These are phyloP conservation scores for Collybiopsis confluens DNA, from an alignment of 768 basidiomycete genomes.

Conservation along the genomic window DNA sequence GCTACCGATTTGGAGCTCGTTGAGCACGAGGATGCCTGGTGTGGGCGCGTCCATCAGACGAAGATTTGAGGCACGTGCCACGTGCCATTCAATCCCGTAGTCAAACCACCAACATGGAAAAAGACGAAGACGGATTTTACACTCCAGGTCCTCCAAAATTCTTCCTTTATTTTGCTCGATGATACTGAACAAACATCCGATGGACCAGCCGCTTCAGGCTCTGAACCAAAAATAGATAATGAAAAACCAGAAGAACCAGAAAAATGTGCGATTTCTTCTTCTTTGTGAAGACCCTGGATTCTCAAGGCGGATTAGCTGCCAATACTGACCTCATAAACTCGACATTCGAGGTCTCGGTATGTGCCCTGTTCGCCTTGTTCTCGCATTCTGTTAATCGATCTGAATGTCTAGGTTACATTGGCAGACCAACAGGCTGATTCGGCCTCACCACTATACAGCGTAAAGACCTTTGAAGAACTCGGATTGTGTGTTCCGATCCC, in stretches of 20 bases:
- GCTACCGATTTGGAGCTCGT: background rate
- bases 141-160: slow-evolving; percentile 42
- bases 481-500: slow-evolving; percentile 64
- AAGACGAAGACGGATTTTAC: slow-evolving; percentile 80
- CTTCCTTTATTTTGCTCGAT: background rate
- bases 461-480: slow-evolving; percentile 92
- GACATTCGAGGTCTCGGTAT: slow-evolving; percentile 79
- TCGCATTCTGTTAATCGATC: slow-evolving; percentile 7
- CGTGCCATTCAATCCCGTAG: background rate
- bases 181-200: background rate
- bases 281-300: background rate
- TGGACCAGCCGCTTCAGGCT: background rate
- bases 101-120: slow-evolving; percentile 42
- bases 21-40: background rate
- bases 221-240: slow-evolving; percentile 7
- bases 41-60: too few species aligned
- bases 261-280: background rate
- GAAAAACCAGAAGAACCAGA: slow-evolving; percentile 8
- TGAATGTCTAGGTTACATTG: slow-evolving; percentile 70
- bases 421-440: slow-evolving; percentile 95
- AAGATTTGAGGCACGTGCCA: too few species aligned
- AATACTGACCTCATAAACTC: slow-evolving; percentile 67
- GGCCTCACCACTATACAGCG: slow-evolving; percentile 92
- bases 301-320: slow-evolving; percentile 16
- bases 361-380: slow-evolving; percentile 20